Evolutionary conservation across 2,329 filamentous ascomycete species (phyloP).

Genomic region (Neurospora crassa): DNA sequence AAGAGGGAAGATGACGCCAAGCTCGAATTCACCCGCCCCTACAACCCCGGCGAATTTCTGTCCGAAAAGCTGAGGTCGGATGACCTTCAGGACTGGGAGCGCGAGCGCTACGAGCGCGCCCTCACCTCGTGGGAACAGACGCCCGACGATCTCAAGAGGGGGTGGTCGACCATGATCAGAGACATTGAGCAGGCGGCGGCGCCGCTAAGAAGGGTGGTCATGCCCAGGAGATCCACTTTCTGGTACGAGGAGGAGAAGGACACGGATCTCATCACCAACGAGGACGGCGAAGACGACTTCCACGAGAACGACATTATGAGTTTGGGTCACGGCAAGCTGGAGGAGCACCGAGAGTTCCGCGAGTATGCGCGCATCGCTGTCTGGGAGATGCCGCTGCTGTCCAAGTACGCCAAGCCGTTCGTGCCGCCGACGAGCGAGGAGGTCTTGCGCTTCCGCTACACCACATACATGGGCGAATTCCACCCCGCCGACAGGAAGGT

Average conservation of each 20-base stretch:
- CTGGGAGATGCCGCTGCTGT: conserved; percentile 91
- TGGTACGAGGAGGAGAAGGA: conserved; percentile 43
- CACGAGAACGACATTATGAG: conserved; percentile 77
- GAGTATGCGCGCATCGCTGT: conserved; percentile 79
- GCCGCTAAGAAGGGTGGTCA: conserved; percentile 14
- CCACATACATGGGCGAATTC: conserved; percentile 86
- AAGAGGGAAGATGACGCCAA: conserved; percentile 3
- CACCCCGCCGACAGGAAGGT: conserved; percentile 93
- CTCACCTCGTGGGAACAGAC: conserved; percentile 13
- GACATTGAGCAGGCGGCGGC: conserved; percentile 14
- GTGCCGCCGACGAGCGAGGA: conserved; percentile 55
- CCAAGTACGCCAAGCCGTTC: conserved; percentile 76
- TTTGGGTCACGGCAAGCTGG: conserved; percentile 76
- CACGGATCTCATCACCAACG: conserved; percentile 37
- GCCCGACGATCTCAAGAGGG: conserved; percentile 5
- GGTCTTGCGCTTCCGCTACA: conserved; percentile 89
- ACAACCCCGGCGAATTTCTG: conserved; percentile 13
- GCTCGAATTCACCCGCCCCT: conserved; percentile 6
- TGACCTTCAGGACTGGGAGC: conserved; percentile 16
- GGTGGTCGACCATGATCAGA: conserved; percentile 13
- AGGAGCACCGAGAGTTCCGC: conserved; percentile 78
- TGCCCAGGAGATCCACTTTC: conserved; percentile 28
- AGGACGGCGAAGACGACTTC: conserved; percentile 51
- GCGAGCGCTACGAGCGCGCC: conserved; percentile 10
- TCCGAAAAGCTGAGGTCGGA: conserved; percentile 7